A percentile compares a stretch with the other conserved stretches of the same genome.
Conservation (phyloP, 192 early-diverging fungal species). For the Podila clonocystis region DNA sequence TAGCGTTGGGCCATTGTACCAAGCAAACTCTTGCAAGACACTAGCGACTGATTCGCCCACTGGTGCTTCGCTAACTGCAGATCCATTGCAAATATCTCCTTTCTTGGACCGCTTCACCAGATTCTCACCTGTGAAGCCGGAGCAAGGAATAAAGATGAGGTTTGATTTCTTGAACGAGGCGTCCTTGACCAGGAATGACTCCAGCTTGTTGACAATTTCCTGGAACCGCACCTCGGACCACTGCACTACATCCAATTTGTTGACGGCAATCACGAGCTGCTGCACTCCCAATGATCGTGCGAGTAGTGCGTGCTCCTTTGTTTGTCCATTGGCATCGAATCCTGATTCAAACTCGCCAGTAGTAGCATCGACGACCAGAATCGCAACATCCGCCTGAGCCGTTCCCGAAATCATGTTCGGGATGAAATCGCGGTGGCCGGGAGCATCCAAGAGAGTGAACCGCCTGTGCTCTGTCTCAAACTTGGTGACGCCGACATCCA, state of each 20-base stretch:
- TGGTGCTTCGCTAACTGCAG: constrained; percentile 27
- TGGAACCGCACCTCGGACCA: constrained; percentile 87
- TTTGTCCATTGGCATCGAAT: constrained; percentile 94
- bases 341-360: constrained; percentile 95
- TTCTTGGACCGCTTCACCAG: constrained; percentile 60
- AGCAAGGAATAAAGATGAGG: constrained; percentile 89
- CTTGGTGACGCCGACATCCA: constrained; percentile 91
- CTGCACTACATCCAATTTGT: constrained; percentile 92
- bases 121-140: constrained; percentile 93
- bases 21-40: constrained; percentile 55
- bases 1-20: constrained; percentile 87
- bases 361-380: constrained; percentile 91
- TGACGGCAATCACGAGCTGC: constrained; percentile 93
- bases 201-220: constrained; percentile 77
- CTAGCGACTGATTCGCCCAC: constrained; percentile 5
- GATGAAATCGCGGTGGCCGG: constrained; percentile 98
- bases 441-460: constrained; percentile 95
- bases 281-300: constrained; percentile 92
- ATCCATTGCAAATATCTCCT: constrained; percentile 43
- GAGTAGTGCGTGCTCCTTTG: constrained; percentile 94
- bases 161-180: constrained; percentile 83
- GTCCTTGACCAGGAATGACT: constrained; percentile 71
- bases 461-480: constrained; percentile 83
- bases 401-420: constrained; percentile 99
- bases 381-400: constrained; percentile 92